Conservation (phyloP, 23 red algal genomes). For the Agarophyton chilense region DNA sequence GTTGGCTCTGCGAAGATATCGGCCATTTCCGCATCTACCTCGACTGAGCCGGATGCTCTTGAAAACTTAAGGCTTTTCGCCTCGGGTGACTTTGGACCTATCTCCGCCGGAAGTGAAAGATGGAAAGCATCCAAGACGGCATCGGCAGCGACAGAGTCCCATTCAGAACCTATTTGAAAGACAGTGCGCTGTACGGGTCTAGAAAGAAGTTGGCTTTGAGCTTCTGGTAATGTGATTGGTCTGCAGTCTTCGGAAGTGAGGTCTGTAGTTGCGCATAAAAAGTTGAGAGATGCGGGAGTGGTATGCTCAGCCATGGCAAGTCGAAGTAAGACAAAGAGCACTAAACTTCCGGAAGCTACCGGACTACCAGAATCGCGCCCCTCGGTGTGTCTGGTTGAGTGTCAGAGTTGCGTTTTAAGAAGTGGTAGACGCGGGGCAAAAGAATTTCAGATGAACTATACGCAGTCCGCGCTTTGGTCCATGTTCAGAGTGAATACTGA, state of each 20-base stretch:
- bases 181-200: constrained; percentile 7
- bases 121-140: background rate
- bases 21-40: constrained; percentile 11
- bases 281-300: background rate
- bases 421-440: background rate
- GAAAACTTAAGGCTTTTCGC: background rate
- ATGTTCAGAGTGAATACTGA: background rate
- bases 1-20: constrained; percentile 12
- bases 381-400: background rate
- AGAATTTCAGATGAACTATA: background rate
- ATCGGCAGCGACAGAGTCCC: background rate
- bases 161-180: constrained; percentile 8
- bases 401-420: background rate
- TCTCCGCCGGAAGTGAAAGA: background rate
- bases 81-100: background rate
- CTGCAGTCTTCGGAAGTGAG: constrained; percentile 8
- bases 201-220: background rate
- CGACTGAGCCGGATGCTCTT: constrained; percentile 4
- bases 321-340: background rate
- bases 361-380: background rate
- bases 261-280: background rate
- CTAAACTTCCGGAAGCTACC: background rate
- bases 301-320: background rate
- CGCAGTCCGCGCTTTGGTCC: background rate
- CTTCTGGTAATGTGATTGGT: background rate